Evolutionary conservation across 2,329 filamentous ascomycete genomes (phyloP).

Genomic region (Talaromyces sp.): DNA sequence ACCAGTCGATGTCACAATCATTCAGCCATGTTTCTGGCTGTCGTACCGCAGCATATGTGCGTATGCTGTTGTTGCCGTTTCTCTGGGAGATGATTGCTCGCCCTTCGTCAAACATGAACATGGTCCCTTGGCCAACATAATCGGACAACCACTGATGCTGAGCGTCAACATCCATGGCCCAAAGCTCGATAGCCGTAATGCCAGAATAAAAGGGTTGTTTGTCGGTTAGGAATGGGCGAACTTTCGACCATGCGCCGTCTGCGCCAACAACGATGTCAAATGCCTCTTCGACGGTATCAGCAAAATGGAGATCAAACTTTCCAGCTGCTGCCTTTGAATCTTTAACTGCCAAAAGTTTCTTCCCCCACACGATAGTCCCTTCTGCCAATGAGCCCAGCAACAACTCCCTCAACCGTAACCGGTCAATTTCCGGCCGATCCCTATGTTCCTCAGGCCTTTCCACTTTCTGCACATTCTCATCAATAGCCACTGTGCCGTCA

Average conservation of each 20-base stretch:
- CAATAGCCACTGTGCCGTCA: background rate
- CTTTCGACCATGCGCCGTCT: slow-evolving; percentile 6
- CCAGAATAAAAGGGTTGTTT: background rate
- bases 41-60: slow-evolving; percentile 36
- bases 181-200: slow-evolving; percentile 4
- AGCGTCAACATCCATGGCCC: background rate
- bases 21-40: slow-evolving; percentile 39
- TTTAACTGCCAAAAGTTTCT: background rate
- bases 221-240: slow-evolving; percentile 3
- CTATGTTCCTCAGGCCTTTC: background rate
- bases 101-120: slow-evolving; percentile 3
- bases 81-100: slow-evolving; percentile 40
- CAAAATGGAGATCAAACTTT: slow-evolving; percentile 1
- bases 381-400: background rate
- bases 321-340: background rate
- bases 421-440: slow-evolving; percentile 6
- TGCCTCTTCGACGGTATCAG: background rate
- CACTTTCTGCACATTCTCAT: slow-evolving; percentile 3
- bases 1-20: slow-evolving; percentile 46
- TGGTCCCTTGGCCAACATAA: slow-evolving; percentile 4
- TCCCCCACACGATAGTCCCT: background rate
- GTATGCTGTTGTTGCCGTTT: slow-evolving; percentile 50
- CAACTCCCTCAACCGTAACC: background rate
- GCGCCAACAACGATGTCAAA: slow-evolving; percentile 10
- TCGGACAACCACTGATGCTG: background rate